Evolutionary conservation across 2,329 filamentous ascomycete species (phyloP).

Genomic region (Cercospora citrullina): DNA sequence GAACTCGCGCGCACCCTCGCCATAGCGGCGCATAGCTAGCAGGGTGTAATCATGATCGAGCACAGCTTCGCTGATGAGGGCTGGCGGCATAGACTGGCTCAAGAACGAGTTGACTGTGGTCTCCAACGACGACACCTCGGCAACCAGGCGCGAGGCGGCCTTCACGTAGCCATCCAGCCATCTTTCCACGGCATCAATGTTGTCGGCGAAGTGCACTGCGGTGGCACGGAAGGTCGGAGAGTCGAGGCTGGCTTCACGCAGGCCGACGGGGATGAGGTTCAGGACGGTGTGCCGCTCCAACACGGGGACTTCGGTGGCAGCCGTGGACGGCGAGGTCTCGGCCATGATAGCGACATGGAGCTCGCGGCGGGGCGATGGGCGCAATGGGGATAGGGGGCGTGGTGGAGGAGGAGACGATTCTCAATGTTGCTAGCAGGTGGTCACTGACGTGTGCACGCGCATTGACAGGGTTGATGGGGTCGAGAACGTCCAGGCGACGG

Average conservation of each 20-base stretch:
- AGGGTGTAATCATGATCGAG: slow-evolving; percentile 95
- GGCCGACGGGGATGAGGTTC: slow-evolving; percentile 46
- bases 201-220: slow-evolving; percentile 81
- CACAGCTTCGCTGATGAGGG: slow-evolving; percentile 74
- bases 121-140: slow-evolving; percentile 73
- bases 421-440: neutral
- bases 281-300: slow-evolving; percentile 18
- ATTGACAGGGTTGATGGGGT: neutral
- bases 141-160: slow-evolving; percentile 61
- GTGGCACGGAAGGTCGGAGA: slow-evolving; percentile 93
- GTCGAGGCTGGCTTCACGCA: slow-evolving; percentile 94
- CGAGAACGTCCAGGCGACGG: too few relatives aligned
- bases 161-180: slow-evolving; percentile 79
- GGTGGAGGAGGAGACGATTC: neutral
- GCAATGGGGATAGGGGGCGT: neutral
- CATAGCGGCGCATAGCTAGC: slow-evolving; percentile 78
- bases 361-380: neutral
- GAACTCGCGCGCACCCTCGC: slow-evolving; percentile 83
- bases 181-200: slow-evolving; percentile 85
- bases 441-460: neutral
- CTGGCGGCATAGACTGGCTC: slow-evolving; percentile 70
- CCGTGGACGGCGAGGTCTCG: slow-evolving; percentile 11
- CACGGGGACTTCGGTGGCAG: slow-evolving; percentile 5
- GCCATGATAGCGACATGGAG: slow-evolving; percentile 19
- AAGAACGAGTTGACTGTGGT: slow-evolving; percentile 76